Percentiles rank a stretch among this genome's conserved stretches.
Conservation (phyloP, 306 rosid species). For the Chamaecrista fasciculata region DNA sequence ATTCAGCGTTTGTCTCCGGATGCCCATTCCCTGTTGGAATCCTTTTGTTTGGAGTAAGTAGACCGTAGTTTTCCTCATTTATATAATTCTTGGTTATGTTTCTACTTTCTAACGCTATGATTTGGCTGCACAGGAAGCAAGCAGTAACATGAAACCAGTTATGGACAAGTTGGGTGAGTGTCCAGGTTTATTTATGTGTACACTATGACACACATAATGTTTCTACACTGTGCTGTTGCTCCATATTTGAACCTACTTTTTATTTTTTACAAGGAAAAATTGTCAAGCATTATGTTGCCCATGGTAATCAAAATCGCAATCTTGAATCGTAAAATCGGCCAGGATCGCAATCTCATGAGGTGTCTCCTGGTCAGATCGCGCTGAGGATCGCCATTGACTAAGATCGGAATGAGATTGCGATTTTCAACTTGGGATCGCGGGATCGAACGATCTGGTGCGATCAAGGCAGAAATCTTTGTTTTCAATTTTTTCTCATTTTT, state of each 20-base stretch:
- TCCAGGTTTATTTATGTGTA: constrained; percentile 3
- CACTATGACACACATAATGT: not conserved
- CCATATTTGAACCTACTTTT: constrained; percentile 2
- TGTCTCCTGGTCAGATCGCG: too few relatives aligned
- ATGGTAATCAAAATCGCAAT: too few relatives aligned
- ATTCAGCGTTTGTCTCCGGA: constrained; percentile 38
- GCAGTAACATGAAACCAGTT: constrained; percentile 41
- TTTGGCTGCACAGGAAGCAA: constrained; percentile 26
- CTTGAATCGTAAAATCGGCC: too few relatives aligned
- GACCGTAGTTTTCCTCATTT: not conserved
- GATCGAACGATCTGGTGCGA: too few relatives aligned
- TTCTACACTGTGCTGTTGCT: constrained; percentile 3
- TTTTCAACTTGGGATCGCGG: too few relatives aligned
- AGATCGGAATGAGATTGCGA: too few relatives aligned
- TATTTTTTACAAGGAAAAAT: constrained; percentile 15
- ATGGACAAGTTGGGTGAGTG: constrained; percentile 46
- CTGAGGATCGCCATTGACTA: too few relatives aligned
- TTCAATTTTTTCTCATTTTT: too few relatives aligned
- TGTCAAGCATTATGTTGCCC: constrained; percentile 6
- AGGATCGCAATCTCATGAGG: too few relatives aligned
- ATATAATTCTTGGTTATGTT: constrained; percentile 10
- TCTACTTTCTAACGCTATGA: constrained; percentile 11
- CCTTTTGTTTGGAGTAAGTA: constrained; percentile 49
- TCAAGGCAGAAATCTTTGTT: too few relatives aligned
- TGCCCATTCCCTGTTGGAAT: constrained; percentile 39